phyloP scores from a whole-genome alignment of 768 basidiomycete species.

The Leccinum rimulosum region DNA sequence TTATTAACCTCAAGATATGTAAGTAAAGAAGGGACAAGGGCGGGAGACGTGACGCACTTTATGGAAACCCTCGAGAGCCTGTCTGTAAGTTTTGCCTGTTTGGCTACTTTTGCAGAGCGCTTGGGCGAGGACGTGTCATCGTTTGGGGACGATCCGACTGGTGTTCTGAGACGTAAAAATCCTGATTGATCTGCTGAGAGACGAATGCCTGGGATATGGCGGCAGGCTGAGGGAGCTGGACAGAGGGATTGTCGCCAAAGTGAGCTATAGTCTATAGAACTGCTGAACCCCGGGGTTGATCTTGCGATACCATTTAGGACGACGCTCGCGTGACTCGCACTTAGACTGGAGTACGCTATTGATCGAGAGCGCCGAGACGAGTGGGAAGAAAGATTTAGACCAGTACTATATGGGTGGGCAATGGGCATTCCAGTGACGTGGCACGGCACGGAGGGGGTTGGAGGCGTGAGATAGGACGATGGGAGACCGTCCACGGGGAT shows the following conservation, averaged over 20 bases:
- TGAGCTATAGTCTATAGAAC: conserved; percentile 19
- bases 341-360: conserved; percentile 5
- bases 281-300: conserved; percentile 17
- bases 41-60: conserved; percentile 44
- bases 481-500: too few relatives aligned
- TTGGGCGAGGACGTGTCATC: conserved; percentile 61
- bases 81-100: conserved; percentile 53
- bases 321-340: conserved; percentile 19
- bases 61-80: conserved; percentile 64
- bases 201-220: conserved; percentile 29
- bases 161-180: conserved; percentile 52
- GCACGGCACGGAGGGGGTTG: too few relatives aligned
- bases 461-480: too few relatives aligned
- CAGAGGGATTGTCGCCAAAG: conserved; percentile 33
- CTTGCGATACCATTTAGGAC: conserved; percentile 28
- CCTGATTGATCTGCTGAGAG: conserved; percentile 55
- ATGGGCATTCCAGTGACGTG: too few relatives aligned
- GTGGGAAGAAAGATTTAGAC: too few relatives aligned
- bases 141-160: conserved; percentile 44
- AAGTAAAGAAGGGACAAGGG: conserved; percentile 1
- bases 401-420: too few relatives aligned
- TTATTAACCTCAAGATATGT: conserved; percentile 37
- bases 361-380: too few relatives aligned
- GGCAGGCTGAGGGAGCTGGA: conserved; percentile 28
- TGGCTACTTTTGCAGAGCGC: conserved; percentile 37